These are phyloP conservation scores for Huntiella decipiens DNA, from an alignment of 2,329 filamentous ascomycete species.

Conservation along the genomic window DNA sequence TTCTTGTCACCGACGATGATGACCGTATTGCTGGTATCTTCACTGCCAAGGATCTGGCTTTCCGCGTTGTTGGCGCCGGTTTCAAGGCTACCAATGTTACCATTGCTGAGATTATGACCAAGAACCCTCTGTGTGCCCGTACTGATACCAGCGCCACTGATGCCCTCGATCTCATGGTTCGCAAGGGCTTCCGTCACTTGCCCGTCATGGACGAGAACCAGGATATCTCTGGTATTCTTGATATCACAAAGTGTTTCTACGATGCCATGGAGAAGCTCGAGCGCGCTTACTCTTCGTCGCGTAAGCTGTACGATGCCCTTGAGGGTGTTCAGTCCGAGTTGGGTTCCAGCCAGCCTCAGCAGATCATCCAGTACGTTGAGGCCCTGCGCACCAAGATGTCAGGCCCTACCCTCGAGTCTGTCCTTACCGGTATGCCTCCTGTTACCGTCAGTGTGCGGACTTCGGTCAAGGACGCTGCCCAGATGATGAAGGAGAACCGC, in stretches of 20 bases:
- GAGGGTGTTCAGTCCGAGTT: conserved; percentile 96
- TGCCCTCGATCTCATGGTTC: conserved; percentile 91
- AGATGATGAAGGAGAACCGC: conserved; percentile 96
- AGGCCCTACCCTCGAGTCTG: conserved; percentile 84
- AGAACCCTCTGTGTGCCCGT: conserved; percentile 91
- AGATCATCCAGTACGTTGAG: conserved; percentile 98
- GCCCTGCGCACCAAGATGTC: conserved; percentile 93
- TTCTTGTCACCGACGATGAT: conserved; percentile 92
- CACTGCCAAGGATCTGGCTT: conserved; percentile 94
- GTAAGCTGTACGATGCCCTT: conserved; percentile 90
- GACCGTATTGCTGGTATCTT: conserved; percentile 97
- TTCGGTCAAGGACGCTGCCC: conserved; percentile 86
- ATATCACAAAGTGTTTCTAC: conserved; percentile 99
- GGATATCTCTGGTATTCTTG: conserved; percentile 91
- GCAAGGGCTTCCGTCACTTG: conserved; percentile 91
- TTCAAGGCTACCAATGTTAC: conserved; percentile 77
- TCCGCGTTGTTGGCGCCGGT: conserved; percentile 82
- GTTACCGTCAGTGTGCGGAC: conserved; percentile 91
- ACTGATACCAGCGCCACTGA: conserved; percentile 97
- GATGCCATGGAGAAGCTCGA: conserved; percentile 99
- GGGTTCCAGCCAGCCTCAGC: conserved; percentile 86
- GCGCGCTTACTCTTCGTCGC: conserved; percentile 91
- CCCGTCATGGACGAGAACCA: conserved; percentile 99
- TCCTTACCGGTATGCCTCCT: conserved; percentile 77
- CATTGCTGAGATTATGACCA: conserved; percentile 98